These are phyloP conservation scores for Theobroma cacao DNA, from an alignment of 345 rosid genomes.

Conservation along the genomic window DNA sequence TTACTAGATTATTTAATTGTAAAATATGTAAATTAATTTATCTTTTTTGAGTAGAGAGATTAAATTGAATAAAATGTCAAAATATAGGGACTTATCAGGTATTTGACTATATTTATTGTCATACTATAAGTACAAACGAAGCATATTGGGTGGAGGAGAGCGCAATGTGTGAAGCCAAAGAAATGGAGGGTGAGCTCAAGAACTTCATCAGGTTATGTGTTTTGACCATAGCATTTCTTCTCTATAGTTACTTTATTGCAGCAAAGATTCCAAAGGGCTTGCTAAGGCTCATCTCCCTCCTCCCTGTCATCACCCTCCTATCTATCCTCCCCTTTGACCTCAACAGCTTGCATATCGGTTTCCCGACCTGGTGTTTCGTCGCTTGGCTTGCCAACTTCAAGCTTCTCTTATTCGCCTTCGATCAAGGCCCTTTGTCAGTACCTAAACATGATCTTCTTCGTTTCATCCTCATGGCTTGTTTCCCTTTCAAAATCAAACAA, in stretches of 20 bases:
- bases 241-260: constrained; percentile 47
- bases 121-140: no score
- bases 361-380: constrained; percentile 34
- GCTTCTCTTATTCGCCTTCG: constrained; percentile 59
- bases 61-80: no score
- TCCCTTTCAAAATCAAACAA: constrained; percentile 52
- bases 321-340: constrained; percentile 42
- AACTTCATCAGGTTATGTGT: constrained; percentile 50
- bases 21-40: no score
- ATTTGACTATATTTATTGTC: no score
- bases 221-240: constrained; percentile 31
- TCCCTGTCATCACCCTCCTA: constrained; percentile 43
- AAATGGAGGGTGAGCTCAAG: no score
- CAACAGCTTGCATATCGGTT: constrained; percentile 27
- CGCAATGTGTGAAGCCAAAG: no score
- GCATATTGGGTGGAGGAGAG: no score
- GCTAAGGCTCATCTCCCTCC: constrained; percentile 46
- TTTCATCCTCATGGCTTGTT: constrained; percentile 50
- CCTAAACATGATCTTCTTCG: constrained; percentile 29
- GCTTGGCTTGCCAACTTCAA: constrained; percentile 53
- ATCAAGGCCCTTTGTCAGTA: constrained; percentile 50
- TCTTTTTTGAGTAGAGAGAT: no score
- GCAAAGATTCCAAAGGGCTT: constrained; percentile 39
- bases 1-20: no score
- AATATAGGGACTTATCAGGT: no score